Evolutionary conservation across 495 filamentous ascomycete species (phyloP).

Genomic region (Schizothecium vesticola): DNA sequence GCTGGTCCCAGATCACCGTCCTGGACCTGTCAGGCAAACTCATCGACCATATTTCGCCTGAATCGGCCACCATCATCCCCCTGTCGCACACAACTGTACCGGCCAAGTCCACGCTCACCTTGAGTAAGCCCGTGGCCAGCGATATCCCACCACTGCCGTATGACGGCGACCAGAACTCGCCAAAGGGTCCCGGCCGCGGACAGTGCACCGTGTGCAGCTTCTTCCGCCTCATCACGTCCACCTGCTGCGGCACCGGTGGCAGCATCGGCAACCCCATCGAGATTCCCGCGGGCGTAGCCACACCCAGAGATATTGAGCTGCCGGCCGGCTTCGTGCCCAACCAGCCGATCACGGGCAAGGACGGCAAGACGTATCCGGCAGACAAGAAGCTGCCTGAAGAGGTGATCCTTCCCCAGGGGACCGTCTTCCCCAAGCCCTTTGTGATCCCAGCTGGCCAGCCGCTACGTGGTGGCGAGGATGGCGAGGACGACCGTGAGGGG

Average conservation of each 20-base stretch:
- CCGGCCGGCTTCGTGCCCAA: background rate
- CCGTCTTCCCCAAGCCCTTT: background rate
- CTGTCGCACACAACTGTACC: background rate
- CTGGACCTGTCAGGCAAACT: background rate
- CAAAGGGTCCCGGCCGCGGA: background rate
- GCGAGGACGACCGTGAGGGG: background rate
- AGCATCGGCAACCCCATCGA: background rate
- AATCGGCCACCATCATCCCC: background rate
- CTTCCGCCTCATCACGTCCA: background rate
- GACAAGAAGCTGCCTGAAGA: background rate
- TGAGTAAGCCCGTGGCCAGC: background rate
- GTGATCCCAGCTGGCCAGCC: background rate
- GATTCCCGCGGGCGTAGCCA: background rate
- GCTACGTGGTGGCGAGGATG: background rate
- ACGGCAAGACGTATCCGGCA: background rate
- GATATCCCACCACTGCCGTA: background rate
- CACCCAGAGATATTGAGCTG: background rate
- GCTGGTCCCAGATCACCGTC: slow-evolving; percentile 20
- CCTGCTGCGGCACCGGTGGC: background rate
- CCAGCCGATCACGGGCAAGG: background rate
- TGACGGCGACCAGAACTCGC: background rate
- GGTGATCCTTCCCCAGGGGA: background rate
- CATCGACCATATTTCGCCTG: background rate
- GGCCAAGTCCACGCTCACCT: background rate
- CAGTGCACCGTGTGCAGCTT: background rate